These are phyloP conservation scores for Chlorella sp. DNA, from an alignment of 139 green algal species.

Conservation along the genomic window DNA sequence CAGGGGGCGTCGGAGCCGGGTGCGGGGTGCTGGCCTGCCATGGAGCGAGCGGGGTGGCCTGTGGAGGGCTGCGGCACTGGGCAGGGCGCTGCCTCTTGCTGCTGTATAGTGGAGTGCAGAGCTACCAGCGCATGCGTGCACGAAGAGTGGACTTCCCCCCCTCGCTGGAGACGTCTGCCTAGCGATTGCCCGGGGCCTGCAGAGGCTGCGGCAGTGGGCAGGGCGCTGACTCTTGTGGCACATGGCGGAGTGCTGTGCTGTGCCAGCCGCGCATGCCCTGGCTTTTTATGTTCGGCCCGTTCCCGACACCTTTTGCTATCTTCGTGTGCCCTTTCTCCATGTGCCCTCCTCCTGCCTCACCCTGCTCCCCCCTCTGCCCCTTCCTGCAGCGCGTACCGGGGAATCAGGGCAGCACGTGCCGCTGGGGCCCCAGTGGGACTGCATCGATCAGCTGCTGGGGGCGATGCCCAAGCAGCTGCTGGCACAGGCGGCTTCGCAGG, in stretches of 20 bases:
- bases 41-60: neutral
- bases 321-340: neutral
- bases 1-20: neutral
- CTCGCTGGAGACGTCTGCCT: no score
- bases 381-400: neutral
- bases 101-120: neutral
- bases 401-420: neutral
- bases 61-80: neutral
- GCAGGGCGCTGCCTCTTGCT: neutral
- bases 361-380: neutral
- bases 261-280: neutral
- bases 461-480: constrained; percentile 69
- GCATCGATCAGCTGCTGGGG: constrained; percentile 66
- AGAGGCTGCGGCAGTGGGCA: no score
- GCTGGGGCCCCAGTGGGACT: constrained; percentile 31
- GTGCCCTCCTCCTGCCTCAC: neutral
- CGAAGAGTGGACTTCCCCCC: no score
- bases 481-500: constrained; percentile 62
- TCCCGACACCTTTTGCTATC: neutral
- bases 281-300: neutral
- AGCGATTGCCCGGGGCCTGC: no score
- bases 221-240: no score
- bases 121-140: neutral
- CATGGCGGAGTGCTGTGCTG: neutral
- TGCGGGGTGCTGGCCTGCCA: neutral